Evolutionary conservation across 2,329 filamentous ascomycete species (phyloP), one percentile per base, ranked within the genome.

Genomic region (Exophiala sp.): DNA sequence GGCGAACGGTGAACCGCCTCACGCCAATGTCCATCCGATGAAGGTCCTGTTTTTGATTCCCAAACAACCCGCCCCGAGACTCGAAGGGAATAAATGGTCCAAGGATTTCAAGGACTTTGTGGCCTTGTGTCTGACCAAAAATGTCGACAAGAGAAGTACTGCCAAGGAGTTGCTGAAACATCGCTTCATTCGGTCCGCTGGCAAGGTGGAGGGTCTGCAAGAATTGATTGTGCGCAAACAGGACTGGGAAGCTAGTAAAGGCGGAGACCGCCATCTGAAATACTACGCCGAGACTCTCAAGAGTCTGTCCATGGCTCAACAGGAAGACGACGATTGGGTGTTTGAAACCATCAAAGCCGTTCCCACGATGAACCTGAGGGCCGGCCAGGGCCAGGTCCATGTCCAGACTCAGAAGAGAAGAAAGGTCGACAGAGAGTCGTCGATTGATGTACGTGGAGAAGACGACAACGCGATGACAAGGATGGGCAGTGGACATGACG

Each of bases 61-160:
- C 6, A 95, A 95, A 70, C 88, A 89, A 61, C 75, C 86, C 1
- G 83, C 93, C 2, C 91, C 93, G 3, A 79, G 83, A 34, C 73
- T 98, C 1, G 88, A 95, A 65, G 90, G 89, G 18, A 78, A 73
- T 21, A 67, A 83, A 53, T 96, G 89, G 70, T 90, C 86, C 68
- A 85, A 79, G 62, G 88, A 95, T 30, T 95, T 97, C 73, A 94
- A 89, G 63, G 91, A 98, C 63, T 98, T 98, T 62, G 77, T 98
- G 16, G 78, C 88, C 0, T 82, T 88, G 59, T 98, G 93, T 65
- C 75, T 98, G 53, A 85, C 91, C 62, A 98, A 97, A 66, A 89
- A 97, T 62, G 85, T 89, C 7, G 88, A 95, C 56, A 80, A 80
- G 58, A 75, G 93, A 56, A 87, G 89, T 0, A 85, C 85, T 0